Base-by-base conservation (phyloP, 345 rosid species). In the Sisymbrium altissimum region DNA sequence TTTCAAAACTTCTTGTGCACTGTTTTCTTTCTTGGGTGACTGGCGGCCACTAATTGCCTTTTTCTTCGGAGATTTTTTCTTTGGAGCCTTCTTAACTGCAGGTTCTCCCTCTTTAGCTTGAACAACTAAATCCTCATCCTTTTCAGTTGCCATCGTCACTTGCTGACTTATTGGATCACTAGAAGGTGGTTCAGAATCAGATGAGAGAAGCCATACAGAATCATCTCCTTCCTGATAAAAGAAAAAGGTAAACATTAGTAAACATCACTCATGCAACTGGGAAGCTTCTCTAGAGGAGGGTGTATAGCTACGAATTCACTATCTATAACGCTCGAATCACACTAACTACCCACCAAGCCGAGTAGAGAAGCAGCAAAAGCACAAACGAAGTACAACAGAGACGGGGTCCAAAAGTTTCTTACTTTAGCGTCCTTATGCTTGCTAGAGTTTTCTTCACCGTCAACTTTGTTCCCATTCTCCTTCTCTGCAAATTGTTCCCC, bases 111-210 rank as follows among this genome's bases (percentile, higher is more conserved):
- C 72, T 57, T 38, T 58, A 59, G 68, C 80, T 72, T 56, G 40
- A 66, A 57, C 39, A 38, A 67, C 64, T 39, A 66, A 63, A 78
- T 82, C 86, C 66, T 80, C 78, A 30, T 70, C 85, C 48, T 76
- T 76, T 64, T 66, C 83, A 32, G 72, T 73, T 67, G 74, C 74
- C 50, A 66, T 59, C 44, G 59, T 67, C 15, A 61, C 41, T 70
- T 73, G 39, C 44, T 57, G 78, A 41, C 39, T 70, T 66, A 4
- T 17, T 11, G 59, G 66, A 62, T 63, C 64, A 81, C 66, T 70
- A 44, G 80, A 86, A 75, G 74, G 76, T 62, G 87, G 81, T 81
- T 94, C 99, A 30, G 96, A 86, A 83, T 88, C 99, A 43, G 92
- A 91, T 63, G 97, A 87, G 55, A 88, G 39, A 44, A 80, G 56